Conservation (phyloP, 805 yeast genomes). For the Torulaspora quercuum region DNA sequence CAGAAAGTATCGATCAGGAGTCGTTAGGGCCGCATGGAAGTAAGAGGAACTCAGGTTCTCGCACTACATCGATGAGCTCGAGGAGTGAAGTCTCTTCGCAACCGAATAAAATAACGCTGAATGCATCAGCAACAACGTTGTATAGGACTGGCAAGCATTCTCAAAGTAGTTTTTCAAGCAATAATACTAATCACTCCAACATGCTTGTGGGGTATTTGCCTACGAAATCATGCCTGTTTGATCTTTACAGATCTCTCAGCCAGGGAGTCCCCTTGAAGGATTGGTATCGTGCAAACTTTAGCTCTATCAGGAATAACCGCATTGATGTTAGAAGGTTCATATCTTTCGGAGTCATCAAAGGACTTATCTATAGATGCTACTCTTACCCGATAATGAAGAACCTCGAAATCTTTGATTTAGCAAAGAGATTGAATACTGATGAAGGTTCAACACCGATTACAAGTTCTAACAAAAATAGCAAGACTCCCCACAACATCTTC, state of each 20-base stretch:
- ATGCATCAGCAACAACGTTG: conserved; percentile 6
- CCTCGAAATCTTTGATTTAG: conserved; percentile 15
- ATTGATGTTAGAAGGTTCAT: conserved; percentile 83
- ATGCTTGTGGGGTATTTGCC: conserved; percentile 40
- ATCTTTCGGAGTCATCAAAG: conserved; percentile 80
- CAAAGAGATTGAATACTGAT: conserved; percentile 13
- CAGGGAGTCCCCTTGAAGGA: conserved; percentile 74
- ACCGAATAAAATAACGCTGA: conserved; percentile 1
- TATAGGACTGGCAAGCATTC: conserved; percentile 15
- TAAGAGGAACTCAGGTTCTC: conserved; percentile 20
- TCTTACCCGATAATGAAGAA: conserved; percentile 61
- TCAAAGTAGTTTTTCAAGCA: conserved; percentile 19
- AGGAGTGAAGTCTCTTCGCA: conserved; percentile 15
- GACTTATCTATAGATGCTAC: conserved; percentile 75
- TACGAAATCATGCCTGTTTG: conserved; percentile 62
- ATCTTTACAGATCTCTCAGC: conserved; percentile 69
- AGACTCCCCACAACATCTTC: conserved; percentile 21
- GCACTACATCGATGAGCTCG: conserved; percentile 29
- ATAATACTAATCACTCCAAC: conserved; percentile 13
- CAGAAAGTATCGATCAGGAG: conserved; percentile 11
- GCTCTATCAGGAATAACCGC: conserved; percentile 45
- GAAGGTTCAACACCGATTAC: conserved; percentile 15
- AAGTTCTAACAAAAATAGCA: conserved; percentile 17
- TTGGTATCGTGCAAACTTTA: conserved; percentile 73
- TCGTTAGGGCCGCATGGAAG: conserved; percentile 9